A percentile compares a stretch with the other conserved stretches of the same genome.
Conservation (phyloP, 129 eudicot species). For the Helianthus tuberosus region DNA sequence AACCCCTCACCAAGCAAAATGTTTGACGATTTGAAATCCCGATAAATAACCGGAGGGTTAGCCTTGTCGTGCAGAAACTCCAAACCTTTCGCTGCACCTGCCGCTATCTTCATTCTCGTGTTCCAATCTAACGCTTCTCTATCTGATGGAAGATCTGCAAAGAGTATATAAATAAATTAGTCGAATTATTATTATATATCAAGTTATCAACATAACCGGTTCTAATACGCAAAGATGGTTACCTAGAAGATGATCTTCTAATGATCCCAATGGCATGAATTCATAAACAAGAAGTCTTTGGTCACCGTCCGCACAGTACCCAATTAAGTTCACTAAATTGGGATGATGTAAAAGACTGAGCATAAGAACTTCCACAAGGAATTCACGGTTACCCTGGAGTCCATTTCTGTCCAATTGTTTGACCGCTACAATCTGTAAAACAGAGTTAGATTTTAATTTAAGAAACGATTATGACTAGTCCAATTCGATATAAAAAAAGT, state of each 20-base stretch:
- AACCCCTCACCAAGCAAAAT: conserved; percentile 79
- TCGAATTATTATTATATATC: background rate
- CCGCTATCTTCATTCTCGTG: conserved; percentile 94
- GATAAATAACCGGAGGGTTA: conserved; percentile 90
- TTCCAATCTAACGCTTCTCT: conserved; percentile 90
- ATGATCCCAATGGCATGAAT: conserved; percentile 87
- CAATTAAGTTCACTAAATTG: conserved; percentile 74
- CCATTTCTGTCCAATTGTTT: conserved; percentile 95
- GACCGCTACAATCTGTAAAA: conserved; percentile 79
- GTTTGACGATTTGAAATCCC: conserved; percentile 94
- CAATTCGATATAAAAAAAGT: background rate
- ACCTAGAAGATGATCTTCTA: conserved; percentile 97
- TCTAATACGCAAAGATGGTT: conserved; percentile 14
- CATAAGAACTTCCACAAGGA: conserved; percentile 94
- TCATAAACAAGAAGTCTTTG: conserved; percentile 95
- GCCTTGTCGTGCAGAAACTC: conserved; percentile 96
- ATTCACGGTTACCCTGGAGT: conserved; percentile 96
- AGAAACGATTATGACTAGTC: background rate
- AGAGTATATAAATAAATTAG: background rate
- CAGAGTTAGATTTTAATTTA: conserved; percentile 2
- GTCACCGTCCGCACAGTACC: conserved; percentile 97
- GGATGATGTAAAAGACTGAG: conserved; percentile 94
- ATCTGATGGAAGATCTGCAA: conserved; percentile 83
- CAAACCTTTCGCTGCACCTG: conserved; percentile 92
- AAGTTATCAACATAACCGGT: background rate